phyloP scores from a whole-genome alignment of 2,329 filamentous ascomycete genomes.

The Talaromyces sp. region DNA sequence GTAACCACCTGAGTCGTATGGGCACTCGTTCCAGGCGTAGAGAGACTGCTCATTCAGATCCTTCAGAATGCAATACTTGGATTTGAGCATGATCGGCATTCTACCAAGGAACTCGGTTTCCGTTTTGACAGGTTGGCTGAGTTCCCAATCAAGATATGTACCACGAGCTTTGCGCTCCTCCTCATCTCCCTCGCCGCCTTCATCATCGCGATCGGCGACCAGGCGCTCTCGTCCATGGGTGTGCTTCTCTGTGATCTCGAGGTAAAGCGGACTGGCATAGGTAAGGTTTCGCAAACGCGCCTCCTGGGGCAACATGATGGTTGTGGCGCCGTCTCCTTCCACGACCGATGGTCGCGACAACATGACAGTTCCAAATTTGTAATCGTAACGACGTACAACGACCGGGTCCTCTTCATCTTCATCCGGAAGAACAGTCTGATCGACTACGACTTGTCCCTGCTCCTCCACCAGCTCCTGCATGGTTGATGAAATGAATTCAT shows the following conservation, averaged over 20 bases:
- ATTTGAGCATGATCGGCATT: conserved; percentile 97
- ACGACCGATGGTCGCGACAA: conserved; percentile 88
- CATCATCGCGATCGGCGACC: conserved; percentile 68
- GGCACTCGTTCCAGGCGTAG: conserved; percentile 92
- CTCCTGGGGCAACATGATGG: conserved; percentile 87
- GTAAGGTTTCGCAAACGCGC: conserved; percentile 94
- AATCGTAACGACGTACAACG: conserved; percentile 87
- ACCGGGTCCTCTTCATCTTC: conserved; percentile 74
- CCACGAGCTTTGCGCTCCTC: conserved; percentile 50
- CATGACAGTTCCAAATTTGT: conserved; percentile 89
- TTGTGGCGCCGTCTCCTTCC: conserved; percentile 87
- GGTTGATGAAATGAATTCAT: conserved; percentile 92
- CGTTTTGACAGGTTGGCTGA: conserved; percentile 59
- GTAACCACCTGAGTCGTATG: conserved; percentile 97
- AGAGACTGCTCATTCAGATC: conserved; percentile 82
- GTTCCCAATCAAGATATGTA: conserved; percentile 52
- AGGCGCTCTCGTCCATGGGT: conserved; percentile 78
- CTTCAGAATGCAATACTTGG: conserved; percentile 87
- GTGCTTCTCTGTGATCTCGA: conserved; percentile 83
- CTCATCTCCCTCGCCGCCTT: conserved; percentile 56
- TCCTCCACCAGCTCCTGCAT: conserved; percentile 95
- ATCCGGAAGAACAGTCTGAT: conserved; percentile 81
- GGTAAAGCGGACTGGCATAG: conserved; percentile 88
- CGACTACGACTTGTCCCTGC: conserved; percentile 87
- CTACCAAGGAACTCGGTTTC: conserved; percentile 90